Conservation (phyloP, 192 early-diverging fungal genomes). For the Coemansia furcata region DNA sequence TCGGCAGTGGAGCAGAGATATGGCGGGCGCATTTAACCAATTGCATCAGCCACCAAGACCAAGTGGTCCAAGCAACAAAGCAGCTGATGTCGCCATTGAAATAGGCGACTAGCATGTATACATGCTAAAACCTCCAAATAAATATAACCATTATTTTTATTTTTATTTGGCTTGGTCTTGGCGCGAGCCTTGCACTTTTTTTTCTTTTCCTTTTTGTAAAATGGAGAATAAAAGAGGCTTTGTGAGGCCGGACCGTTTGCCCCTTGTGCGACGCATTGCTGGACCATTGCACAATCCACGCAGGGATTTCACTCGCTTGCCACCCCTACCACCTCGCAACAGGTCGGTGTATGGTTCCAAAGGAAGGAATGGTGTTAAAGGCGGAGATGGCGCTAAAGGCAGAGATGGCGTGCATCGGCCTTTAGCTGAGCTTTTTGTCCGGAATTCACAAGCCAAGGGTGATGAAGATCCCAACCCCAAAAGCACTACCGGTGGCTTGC, state of each 20-base stretch:
- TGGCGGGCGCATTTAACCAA: neutral
- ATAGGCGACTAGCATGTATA: neutral
- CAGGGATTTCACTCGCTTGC: conserved; percentile 19
- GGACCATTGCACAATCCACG: conserved; percentile 14
- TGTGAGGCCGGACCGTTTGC: neutral
- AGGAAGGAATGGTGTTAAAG: neutral
- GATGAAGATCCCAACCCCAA: neutral
- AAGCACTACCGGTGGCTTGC: neutral
- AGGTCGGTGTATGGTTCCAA: neutral
- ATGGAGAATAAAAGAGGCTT: neutral
- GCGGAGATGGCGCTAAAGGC: neutral
- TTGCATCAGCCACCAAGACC: neutral
- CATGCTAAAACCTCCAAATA: neutral
- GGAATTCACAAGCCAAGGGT: neutral
- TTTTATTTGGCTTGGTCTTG: neutral
- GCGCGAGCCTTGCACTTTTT: neutral
- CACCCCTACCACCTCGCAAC: conserved; percentile 26
- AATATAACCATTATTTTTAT: neutral
- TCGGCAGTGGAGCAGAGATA: conserved; percentile 12
- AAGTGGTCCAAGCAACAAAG: neutral
- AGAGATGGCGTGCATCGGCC: neutral
- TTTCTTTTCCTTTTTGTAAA: neutral
- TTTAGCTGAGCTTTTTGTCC: neutral
- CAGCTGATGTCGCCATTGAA: neutral
- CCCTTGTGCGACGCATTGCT: conserved; percentile 16